Evolutionary conservation across 345 rosid species (phyloP).

Genomic region (Aquilaria sinensis): DNA sequence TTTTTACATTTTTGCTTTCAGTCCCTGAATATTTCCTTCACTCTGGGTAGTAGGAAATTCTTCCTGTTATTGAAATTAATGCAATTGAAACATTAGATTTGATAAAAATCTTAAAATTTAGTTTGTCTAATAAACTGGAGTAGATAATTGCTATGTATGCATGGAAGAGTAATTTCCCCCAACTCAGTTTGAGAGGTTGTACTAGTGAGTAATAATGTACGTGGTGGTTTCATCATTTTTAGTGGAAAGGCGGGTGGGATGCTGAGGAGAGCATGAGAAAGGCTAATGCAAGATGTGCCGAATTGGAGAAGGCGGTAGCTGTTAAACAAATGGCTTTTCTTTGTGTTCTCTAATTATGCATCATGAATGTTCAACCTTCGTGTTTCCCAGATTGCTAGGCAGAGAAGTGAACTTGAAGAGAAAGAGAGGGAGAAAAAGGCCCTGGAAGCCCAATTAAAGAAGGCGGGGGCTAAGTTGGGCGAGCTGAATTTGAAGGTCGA

Average conservation of each 20-base stretch:
- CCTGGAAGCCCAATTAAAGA: conserved; percentile 35
- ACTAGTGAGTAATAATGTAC: not conserved
- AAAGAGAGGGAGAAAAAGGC: conserved; percentile 54
- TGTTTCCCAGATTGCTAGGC: conserved; percentile 47
- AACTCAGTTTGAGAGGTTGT: too few species aligned
- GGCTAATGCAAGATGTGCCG: conserved; percentile 68
- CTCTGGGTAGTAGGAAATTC: too few species aligned
- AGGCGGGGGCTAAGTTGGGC: conserved; percentile 56
- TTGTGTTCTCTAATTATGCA: not conserved
- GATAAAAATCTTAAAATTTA: too few species aligned
- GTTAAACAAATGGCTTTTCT: not conserved
- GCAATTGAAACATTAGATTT: too few species aligned
- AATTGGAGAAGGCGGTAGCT: conserved; percentile 72
- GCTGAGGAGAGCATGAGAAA: conserved; percentile 62
- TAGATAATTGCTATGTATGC: not conserved
- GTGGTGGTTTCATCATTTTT: conserved; percentile 7
- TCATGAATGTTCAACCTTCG: conserved; percentile 8
- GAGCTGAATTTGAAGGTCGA: conserved; percentile 48
- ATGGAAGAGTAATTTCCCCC: not conserved
- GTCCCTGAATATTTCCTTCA: too few species aligned
- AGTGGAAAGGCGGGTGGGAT: conserved; percentile 50
- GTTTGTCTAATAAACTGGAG: too few species aligned
- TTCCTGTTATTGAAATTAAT: too few species aligned
- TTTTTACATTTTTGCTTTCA: too few species aligned
- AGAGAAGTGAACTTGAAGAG: conserved; percentile 42